phyloP scores from a whole-genome alignment of 345 rosid genomes.

The Lepidium didymum region DNA sequence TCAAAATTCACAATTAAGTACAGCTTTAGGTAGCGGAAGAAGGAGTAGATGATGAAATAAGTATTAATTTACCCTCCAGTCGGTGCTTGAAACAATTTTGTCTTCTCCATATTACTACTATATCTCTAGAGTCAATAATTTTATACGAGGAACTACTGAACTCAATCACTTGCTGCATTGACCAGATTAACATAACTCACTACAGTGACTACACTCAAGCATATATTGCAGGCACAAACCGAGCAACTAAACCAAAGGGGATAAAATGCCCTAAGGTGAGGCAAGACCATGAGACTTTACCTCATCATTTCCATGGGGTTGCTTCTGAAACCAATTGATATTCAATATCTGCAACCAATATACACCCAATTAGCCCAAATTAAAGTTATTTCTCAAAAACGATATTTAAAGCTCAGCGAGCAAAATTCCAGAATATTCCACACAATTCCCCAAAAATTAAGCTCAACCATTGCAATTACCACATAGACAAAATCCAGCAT shows the following conservation, averaged over 20 bases:
- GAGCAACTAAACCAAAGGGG: neutral
- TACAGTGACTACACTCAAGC: neutral
- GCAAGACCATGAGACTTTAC: slow-evolving; percentile 27
- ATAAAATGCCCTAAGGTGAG: neutral
- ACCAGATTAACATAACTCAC: neutral
- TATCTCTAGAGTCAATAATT: neutral
- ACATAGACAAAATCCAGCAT: neutral
- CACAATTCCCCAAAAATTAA: neutral
- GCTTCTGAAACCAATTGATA: slow-evolving; percentile 94
- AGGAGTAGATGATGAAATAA: neutral
- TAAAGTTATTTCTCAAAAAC: neutral
- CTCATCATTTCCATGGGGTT: slow-evolving; percentile 89
- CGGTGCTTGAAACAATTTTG: neutral
- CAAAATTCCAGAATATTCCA: neutral
- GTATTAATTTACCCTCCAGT: neutral
- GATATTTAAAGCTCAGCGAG: neutral
- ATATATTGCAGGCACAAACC: neutral
- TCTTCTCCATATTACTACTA: neutral
- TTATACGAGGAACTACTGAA: neutral
- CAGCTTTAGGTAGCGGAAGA: neutral
- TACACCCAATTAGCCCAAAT: slow-evolving; percentile 2
- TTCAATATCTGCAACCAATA: slow-evolving; percentile 55
- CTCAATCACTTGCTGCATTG: neutral
- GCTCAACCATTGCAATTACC: neutral
- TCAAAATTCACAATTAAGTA: neutral